Evolutionary conservation across 805 yeast species (phyloP).

Genomic region (Yarrowia osloensis): DNA sequence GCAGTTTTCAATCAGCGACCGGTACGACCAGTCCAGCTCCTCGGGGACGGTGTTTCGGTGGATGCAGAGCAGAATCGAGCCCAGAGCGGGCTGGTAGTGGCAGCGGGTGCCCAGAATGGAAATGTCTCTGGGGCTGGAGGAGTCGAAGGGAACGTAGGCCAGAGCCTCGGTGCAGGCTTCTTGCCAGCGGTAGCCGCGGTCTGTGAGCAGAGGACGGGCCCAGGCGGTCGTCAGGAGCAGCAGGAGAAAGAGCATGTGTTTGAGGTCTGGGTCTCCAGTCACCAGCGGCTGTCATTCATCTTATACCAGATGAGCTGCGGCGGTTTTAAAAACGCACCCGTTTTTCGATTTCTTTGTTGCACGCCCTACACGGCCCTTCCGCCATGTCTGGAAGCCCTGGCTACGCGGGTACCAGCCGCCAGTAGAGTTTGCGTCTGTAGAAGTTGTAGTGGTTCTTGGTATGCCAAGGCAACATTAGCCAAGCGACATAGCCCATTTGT

Average conservation of each 20-base stretch:
- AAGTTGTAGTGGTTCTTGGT: constrained; percentile 7
- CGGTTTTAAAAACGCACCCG: too few relatives aligned
- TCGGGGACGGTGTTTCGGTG: neutral
- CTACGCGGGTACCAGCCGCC: neutral
- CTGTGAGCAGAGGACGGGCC: constrained; percentile 15
- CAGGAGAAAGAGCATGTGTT: neutral
- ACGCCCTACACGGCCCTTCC: neutral
- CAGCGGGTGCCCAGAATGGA: constrained; percentile 1
- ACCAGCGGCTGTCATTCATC: neutral
- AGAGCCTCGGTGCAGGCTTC: constrained; percentile 23
- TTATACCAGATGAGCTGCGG: neutral
- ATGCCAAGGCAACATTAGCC: constrained; percentile 3
- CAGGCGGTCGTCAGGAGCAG: neutral
- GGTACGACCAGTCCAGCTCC: constrained; percentile 22
- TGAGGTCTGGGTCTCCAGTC: neutral
- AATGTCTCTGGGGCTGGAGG: neutral
- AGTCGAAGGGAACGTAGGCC: constrained; percentile 11
- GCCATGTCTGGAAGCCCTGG: constrained; percentile 17
- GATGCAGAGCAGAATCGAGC: constrained; percentile 8
- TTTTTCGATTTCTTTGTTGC: neutral
- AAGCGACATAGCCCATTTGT: neutral
- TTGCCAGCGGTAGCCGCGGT: constrained; percentile 13
- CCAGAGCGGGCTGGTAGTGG: constrained; percentile 13
- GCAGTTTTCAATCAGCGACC: constrained; percentile 2
- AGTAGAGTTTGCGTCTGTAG: neutral